Base-by-base conservation (phyloP, 2,329 filamentous ascomycete species). In the Aspergillus japonicus region DNA sequence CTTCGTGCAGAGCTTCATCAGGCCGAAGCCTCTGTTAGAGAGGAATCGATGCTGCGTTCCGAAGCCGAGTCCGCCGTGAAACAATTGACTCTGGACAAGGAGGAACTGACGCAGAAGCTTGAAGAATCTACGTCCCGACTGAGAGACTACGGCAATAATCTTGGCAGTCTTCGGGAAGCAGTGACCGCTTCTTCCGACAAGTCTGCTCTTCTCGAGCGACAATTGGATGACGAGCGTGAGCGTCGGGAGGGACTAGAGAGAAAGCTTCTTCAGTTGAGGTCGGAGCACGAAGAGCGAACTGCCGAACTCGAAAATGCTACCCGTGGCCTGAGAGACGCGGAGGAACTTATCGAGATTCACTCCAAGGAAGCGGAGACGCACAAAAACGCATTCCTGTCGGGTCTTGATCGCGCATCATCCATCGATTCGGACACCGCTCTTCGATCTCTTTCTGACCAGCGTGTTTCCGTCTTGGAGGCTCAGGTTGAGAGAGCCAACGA, bases 301-400 rank as follows among this genome's bases (percentile, higher is more conserved):
- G 82, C 86, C 0, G 94, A 99, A 71, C 82, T 98, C 3, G 91
- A 92, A 49, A 84, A 84, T 21, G 83, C 87, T 0, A 88, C 85
- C 1, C 87, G 92, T 66, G 88, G 90, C 54, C 78, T 99, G 52
- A 87, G 85, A 47, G 93, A 97, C 74, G 87, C 91, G 0, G 92
- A 99, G 76, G 92, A 96, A 70, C 78, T 98, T 49, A 90, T 91
- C 1, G 90, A 96, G 69, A 92, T 89, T 66, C 89, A 96, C 74
- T 91, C 93, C 5, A 87, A 88, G 66, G 96, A 99, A 78, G 94
- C 95, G 5, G 85, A 88, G 58, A 89, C 90, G 16, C 94, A 98
- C 71, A 90, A 91, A 24, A 83, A 90, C 67, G 93, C 90, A 23
- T 87, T 99, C 35, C 79, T 98, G 50, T 84, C 87, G 52, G 94